These are phyloP conservation scores for Fraxinus nigra DNA, from an alignment of 305 asterid genomes.

Conservation along the genomic window DNA sequence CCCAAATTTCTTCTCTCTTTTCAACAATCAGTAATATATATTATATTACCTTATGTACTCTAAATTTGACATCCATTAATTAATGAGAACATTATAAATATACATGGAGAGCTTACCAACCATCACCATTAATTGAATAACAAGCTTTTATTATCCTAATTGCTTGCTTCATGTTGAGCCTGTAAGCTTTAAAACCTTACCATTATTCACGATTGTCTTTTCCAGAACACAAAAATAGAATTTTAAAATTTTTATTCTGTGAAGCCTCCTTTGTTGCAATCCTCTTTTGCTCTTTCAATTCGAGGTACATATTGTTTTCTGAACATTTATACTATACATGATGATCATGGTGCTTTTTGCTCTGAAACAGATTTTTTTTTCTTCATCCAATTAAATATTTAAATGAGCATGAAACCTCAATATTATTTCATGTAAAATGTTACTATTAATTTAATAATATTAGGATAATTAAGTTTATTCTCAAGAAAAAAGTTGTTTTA, in stretches of 20 bases:
- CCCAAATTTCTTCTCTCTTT: neutral
- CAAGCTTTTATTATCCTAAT: conserved; percentile 20
- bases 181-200: conserved; percentile 22
- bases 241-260: neutral
- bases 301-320: neutral
- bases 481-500: neutral
- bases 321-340: neutral
- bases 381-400: neutral
- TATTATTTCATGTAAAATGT: neutral
- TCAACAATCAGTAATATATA: neutral
- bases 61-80: neutral
- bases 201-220: neutral
- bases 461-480: neutral
- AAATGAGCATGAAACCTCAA: neutral
- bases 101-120: conserved; percentile 50
- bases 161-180: neutral
- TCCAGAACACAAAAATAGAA: neutral
- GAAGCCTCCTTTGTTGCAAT: neutral
- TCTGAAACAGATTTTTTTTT: neutral
- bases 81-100: neutral
- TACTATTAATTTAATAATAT: neutral
- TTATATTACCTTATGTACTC: neutral
- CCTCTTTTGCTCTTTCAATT: neutral
- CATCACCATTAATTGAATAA: conserved; percentile 28
- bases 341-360: neutral